These are phyloP conservation scores for Aspergillus cavernicola DNA, from an alignment of 495 filamentous ascomycete species.

Conservation along the genomic window DNA sequence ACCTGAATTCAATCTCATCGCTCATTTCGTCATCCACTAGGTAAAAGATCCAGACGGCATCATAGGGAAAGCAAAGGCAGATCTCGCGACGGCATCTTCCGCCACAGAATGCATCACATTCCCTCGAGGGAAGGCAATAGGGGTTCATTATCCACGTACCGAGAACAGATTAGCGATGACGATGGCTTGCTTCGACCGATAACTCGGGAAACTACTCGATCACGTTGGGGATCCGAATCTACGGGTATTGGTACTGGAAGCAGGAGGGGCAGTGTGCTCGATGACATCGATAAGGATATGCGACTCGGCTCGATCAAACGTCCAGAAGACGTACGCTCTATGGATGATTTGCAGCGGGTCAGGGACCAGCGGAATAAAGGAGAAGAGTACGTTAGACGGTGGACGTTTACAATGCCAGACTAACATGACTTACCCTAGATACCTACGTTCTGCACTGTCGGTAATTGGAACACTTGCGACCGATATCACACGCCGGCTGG, in stretches of 20 bases:
- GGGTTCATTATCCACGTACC: constrained; percentile 33
- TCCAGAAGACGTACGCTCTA: constrained; percentile 34
- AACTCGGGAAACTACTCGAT: constrained; percentile 31
- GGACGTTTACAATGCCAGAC: background rate
- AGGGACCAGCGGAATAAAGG: constrained; percentile 38
- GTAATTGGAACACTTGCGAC: constrained; percentile 41
- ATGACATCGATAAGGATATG: constrained; percentile 30
- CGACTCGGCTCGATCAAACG: constrained; percentile 26
- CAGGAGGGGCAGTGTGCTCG: constrained; percentile 32
- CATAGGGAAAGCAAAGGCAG: constrained; percentile 35
- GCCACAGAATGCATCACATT: constrained; percentile 32
- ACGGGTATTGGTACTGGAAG: constrained; percentile 23
- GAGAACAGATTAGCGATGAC: constrained; percentile 34
- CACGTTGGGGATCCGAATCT: constrained; percentile 35
- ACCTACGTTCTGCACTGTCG: constrained; percentile 34
- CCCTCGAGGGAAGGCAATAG: constrained; percentile 23
- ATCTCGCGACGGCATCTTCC: constrained; percentile 35
- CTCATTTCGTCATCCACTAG: constrained; percentile 18
- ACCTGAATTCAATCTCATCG: constrained; percentile 11
- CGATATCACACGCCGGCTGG: constrained; percentile 67
- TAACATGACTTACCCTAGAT: constrained; percentile 19
- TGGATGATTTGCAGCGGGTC: constrained; percentile 41
- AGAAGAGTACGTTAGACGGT: constrained; percentile 39
- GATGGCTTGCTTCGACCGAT: constrained; percentile 32
- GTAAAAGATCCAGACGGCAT: constrained; percentile 21